These are phyloP conservation scores for Saccharomycopsis sp. DNA, from an alignment of 805 yeast genomes.

Conservation along the genomic window DNA sequence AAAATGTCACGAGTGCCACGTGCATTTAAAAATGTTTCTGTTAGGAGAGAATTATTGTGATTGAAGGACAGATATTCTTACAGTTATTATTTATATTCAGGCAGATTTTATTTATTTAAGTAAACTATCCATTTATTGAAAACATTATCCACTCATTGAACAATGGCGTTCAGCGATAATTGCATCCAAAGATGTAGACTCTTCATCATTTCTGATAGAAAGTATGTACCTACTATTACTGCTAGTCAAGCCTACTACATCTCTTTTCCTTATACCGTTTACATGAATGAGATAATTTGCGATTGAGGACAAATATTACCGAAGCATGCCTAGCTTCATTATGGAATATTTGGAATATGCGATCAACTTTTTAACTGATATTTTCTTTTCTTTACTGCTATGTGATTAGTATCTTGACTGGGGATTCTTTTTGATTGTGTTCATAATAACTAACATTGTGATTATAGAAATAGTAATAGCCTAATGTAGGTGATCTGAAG, in stretches of 20 bases:
- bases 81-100: too few relatives aligned
- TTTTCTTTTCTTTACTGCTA: background rate
- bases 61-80: too few relatives aligned
- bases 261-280: constrained; percentile 1
- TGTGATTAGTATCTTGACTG: background rate
- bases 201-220: constrained; percentile 6
- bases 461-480: background rate
- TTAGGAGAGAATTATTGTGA: background rate
- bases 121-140: too few relatives aligned
- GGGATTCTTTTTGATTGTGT: background rate
- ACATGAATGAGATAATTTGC: constrained; percentile 50
- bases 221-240: background rate
- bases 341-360: constrained; percentile 33
- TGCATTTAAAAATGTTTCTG: background rate
- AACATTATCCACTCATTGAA: too few relatives aligned
- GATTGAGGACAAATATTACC: constrained; percentile 37
- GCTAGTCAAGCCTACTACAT: background rate
- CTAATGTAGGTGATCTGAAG: background rate
- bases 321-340: constrained; percentile 44
- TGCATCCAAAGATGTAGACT: too few relatives aligned
- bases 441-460: background rate
- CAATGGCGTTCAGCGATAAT: too few relatives aligned
- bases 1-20: background rate
- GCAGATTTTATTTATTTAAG: too few relatives aligned
- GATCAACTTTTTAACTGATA: constrained; percentile 26